A percentile compares a stretch with the other conserved stretches of the same genome.
Conservation (phyloP, 257 asterid genomes). For the Parsonsia alboflavescens region DNA sequence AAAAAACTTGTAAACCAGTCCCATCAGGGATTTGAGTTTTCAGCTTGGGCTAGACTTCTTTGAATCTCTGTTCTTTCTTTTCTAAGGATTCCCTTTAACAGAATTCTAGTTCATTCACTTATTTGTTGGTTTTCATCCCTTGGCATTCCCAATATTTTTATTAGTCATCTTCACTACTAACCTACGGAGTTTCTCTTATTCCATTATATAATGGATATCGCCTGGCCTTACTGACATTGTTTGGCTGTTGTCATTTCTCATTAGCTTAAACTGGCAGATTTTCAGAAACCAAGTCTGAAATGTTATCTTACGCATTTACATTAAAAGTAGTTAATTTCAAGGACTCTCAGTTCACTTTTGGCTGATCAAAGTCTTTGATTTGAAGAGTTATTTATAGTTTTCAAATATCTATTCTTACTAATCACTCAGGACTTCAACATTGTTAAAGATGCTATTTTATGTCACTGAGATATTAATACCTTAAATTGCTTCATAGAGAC, state of each 20-base stretch:
- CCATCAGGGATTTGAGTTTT: background rate
- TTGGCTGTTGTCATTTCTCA: background rate
- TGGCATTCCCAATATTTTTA: background rate
- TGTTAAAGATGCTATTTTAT: background rate
- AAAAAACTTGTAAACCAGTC: background rate
- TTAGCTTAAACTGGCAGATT: background rate
- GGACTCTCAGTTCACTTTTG: background rate
- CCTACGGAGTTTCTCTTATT: no score
- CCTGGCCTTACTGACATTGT: background rate
- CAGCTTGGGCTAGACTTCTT: background rate
- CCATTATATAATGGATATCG: background rate
- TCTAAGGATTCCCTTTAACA: background rate
- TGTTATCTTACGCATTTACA: background rate
- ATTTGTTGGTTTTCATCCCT: background rate
- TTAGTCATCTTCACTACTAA: background rate
- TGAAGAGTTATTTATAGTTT: background rate
- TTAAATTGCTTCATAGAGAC: background rate
- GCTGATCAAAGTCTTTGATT: background rate
- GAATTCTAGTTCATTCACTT: background rate
- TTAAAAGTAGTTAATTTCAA: background rate
- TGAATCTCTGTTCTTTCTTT: background rate
- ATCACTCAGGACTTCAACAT: background rate
- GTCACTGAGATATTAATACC: background rate
- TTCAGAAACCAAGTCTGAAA: background rate
- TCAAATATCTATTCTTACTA: background rate